Base-by-base conservation (phyloP, 2,329 filamentous ascomycete species). In the Phyllosticta capitalensis region DNA sequence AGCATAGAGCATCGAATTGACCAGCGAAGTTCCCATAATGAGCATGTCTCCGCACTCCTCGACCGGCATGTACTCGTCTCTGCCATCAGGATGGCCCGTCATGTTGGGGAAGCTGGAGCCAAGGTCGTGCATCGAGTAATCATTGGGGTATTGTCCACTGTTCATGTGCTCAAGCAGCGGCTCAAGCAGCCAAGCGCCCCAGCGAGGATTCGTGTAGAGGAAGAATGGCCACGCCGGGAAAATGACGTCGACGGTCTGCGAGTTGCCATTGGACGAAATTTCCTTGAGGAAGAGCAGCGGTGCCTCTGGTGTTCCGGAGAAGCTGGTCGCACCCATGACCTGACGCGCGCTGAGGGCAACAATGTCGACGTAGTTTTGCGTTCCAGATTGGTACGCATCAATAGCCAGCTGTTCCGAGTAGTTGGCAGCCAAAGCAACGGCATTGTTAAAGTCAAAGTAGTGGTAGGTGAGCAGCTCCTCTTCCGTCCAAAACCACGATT, bases 141-240 rank as follows among this genome's bases (percentile, higher is more conserved):
- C 79, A 67, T 92, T 92, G 7, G 90, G 90, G 68, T 94, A 95
- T 69, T 92, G 87, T 1, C 88, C 88, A 67, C 87, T 90, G 22
- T 89, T 74, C 77, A 89, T 89, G 70, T 94, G 88, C 72, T 94
- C 89, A 56, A 94, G 80, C 22, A 92, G 76, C 5, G 89, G 89
- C 70, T 92, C 88, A 4, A 94, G 76, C 2, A 92, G 78, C 67
- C 92, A 92, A 1, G 85, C 87, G 60, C 92, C 76, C 88, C 89
- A 92, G 61, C 83, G 79, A 2, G 89, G 89, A 65, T 92, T 91
- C 19, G 89, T 91, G 69, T 92, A 94, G 20, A 92, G 71, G 76
- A 92, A 92, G 78, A 92, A 94, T 0, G 90, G 89, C 72, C 90
- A 92, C 0, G 89, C 82, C 0, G 89, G 90, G 76, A 91, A 94